These are phyloP conservation scores for Colletotrichum coccodes DNA, from an alignment of 2,329 filamentous ascomycete genomes.

Conservation along the genomic window DNA sequence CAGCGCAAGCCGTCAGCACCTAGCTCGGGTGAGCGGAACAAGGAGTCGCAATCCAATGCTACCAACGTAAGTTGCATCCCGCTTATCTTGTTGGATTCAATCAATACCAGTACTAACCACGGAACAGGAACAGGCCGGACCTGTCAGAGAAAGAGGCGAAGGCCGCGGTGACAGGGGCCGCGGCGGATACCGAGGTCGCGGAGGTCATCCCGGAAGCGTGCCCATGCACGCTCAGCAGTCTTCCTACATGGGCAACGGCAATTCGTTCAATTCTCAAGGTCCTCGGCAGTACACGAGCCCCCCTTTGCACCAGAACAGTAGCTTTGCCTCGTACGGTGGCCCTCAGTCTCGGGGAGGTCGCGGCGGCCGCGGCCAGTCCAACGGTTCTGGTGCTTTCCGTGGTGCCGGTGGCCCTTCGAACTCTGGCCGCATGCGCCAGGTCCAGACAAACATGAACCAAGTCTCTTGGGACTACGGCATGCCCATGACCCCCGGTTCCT, in stretches of 20 bases:
- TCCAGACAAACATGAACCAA: constrained; percentile 45
- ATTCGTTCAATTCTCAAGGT: constrained; percentile 40
- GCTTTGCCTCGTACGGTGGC: constrained; percentile 24
- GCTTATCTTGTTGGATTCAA: not conserved
- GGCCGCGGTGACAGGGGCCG: constrained; percentile 53
- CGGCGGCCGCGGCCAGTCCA: constrained; percentile 28
- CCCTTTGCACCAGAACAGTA: constrained; percentile 49
- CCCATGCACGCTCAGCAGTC: constrained; percentile 47
- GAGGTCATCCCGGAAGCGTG: constrained; percentile 48
- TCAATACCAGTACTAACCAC: constrained; percentile 34
- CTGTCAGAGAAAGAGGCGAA: constrained; percentile 42
- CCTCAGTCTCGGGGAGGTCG: constrained; percentile 29
- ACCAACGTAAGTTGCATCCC: constrained; percentile 9
- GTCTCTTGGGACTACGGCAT: constrained; percentile 51
- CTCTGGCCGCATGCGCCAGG: constrained; percentile 46
- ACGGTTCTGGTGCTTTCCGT: constrained; percentile 23
- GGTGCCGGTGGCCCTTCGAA: constrained; percentile 20
- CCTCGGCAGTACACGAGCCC: constrained; percentile 53
- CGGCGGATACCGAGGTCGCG: constrained; percentile 57
- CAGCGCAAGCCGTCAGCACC: constrained; percentile 55
- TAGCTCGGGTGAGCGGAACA: constrained; percentile 38
- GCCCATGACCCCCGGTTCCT: constrained; percentile 30
- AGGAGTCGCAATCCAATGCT: constrained; percentile 41
- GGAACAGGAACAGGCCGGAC: constrained; percentile 39
- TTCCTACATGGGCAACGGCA: constrained; percentile 46